Evolutionary conservation across 2,329 filamentous ascomycete species (phyloP), one percentile per base, ranked within the genome.

Genomic region (Diaporthe citrichinensis): DNA sequence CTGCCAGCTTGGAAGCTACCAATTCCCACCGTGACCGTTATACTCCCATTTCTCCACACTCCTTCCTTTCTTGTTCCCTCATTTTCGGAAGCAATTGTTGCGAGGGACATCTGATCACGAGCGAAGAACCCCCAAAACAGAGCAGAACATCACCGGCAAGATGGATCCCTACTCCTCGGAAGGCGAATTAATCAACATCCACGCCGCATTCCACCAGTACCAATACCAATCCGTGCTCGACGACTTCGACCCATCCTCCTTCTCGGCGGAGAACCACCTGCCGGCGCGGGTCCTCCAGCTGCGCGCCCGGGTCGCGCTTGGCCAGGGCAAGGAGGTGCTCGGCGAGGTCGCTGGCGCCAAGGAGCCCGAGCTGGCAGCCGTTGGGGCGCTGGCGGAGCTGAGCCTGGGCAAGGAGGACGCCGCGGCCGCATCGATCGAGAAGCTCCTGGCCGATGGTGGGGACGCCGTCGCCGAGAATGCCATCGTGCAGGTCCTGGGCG

Each of bases 161-260:
- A 94, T 94, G 92, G 92, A 94, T 84, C 91, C 92, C 79, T 94
- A 92, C 84, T 93, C 91, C 65, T 89, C 91, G 78, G 92, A 94
- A 85, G 92, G 92, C 85, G 92, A 94, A 86, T 86, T 94, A 80
- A 90, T 94, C 83, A 93, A 92, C 85, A 90, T 94, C 78, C 91
- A 93, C 87, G 93, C 91, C 85, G 85, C 91, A 85, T 94, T 93
- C 86, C 90, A 93, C 84, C 91, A 93, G 84, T 95, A 94, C 82
- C 96, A 98, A 88, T 98, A 95, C 89, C 90, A 94, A 82, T 89
- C 93, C 82, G 96, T 97, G 78, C 85, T 97, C 85, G 93, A 97
- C 86, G 76, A 77, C 69, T 98, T 95, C 86, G 94, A 97, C 85
- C 93, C 92, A 58, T 92, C 93, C 8, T 88, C 92, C 76, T 93